Percentiles rank a stretch among this genome's conserved stretches.
phyloP scores from a whole-genome alignment of 108 stramenopile genomes.

The Pseudonitzschia pungens region DNA sequence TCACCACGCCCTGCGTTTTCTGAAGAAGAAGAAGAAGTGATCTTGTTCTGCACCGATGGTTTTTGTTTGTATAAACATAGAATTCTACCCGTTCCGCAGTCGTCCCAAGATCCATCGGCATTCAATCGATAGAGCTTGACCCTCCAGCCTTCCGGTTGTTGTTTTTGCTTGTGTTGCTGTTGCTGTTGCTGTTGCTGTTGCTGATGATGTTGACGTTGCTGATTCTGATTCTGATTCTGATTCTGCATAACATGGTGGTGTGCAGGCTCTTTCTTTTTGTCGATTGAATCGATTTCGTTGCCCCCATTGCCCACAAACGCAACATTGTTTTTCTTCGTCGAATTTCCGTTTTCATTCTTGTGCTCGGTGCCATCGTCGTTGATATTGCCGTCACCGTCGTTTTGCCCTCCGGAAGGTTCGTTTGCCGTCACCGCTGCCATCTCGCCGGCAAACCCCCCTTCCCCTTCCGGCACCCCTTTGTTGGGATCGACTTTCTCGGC shows the following conservation, averaged over 20 bases:
- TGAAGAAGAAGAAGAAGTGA: background rate
- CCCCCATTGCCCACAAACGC: conserved; percentile 3
- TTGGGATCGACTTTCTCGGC: background rate
- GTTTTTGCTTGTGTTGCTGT: conserved; percentile 6
- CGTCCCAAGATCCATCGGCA: conserved; percentile 87
- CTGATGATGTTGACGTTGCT: conserved; percentile 6
- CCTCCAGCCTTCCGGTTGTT: conserved; percentile 82
- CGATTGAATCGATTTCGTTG: background rate
- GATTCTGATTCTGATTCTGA: background rate
- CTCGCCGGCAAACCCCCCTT: background rate
- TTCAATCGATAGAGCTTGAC: conserved; percentile 88
- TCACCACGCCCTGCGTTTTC: background rate
- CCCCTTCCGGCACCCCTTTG: background rate
- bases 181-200: background rate
- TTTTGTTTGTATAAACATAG: conserved; percentile 61
- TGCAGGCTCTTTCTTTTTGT: conserved; percentile 1
- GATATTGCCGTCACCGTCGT: background rate
- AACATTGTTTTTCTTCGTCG: background rate
- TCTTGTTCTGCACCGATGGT: conserved; percentile 5
- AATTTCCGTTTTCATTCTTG: background rate
- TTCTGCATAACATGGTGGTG: background rate
- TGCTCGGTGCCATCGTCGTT: background rate
- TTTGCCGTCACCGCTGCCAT: background rate
- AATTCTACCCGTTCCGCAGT: conserved; percentile 88
- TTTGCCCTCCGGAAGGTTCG: background rate